Conservation (phyloP, 2,329 filamentous ascomycete species). For the Aspergillus arachidicola region DNA sequence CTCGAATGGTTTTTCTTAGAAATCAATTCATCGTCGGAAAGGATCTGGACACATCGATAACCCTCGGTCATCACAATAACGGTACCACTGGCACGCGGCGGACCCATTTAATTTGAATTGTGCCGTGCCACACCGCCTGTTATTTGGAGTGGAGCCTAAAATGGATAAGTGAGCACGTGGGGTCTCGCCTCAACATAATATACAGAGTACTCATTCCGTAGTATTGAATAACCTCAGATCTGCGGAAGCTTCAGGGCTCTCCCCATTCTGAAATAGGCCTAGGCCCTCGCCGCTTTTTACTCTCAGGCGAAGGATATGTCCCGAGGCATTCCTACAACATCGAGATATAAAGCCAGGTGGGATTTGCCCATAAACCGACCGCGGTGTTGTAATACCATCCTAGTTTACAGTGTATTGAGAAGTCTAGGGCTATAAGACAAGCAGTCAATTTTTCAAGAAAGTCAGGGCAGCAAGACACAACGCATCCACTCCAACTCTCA, state of each 20-base stretch:
- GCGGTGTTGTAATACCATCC: too few relatives aligned
- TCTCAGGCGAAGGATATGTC: too few relatives aligned
- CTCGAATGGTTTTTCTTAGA: neutral
- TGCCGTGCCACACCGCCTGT: slow-evolving; percentile 15
- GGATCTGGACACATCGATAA: neutral
- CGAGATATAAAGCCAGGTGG: too few relatives aligned
- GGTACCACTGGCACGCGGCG: neutral
- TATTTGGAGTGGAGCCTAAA: neutral
- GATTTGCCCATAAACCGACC: too few relatives aligned
- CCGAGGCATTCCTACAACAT: too few relatives aligned
- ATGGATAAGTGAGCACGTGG: slow-evolving; percentile 1
- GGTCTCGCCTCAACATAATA: neutral
- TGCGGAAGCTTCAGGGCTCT: too few relatives aligned
- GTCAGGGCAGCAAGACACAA: slow-evolving; percentile 55
- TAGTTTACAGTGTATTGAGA: too few relatives aligned
- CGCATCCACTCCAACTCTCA: slow-evolving; percentile 56
- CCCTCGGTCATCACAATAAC: slow-evolving; percentile 4
- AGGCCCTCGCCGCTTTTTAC: too few relatives aligned
- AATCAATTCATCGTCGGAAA: slow-evolving; percentile 1
- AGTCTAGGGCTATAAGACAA: too few relatives aligned
- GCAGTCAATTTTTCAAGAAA: slow-evolving; percentile 27
- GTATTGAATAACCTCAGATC: too few relatives aligned
- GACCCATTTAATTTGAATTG: slow-evolving; percentile 6
- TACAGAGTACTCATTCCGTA: neutral
- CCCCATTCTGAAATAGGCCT: too few relatives aligned